Evolutionary conservation across 2,329 filamentous ascomycete genomes (phyloP), one percentile per base, ranked within the genome.

Genomic region (Colletotrichum noveboracense): DNA sequence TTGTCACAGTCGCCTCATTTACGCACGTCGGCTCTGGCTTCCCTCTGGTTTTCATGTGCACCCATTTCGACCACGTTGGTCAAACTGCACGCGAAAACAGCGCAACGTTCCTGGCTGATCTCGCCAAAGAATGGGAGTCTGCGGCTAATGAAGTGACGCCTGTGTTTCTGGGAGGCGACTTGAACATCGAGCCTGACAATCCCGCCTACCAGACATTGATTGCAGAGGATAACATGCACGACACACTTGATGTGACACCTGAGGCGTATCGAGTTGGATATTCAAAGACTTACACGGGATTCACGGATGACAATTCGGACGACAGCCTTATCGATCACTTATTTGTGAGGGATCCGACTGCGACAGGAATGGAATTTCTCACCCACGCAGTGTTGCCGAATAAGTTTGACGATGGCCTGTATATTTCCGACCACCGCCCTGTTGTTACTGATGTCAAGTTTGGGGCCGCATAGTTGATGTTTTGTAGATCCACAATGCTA

Each of bases 61-160:
- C 89, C 7, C 89, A 91, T 78, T 85, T 91, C 18, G 90, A 91
- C 78, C 84, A 91, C 74, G 77, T 83, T 21, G 88, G 89, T 4
- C 76, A 80, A 6, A 78, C 78, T 5, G 83, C 87, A 4, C 83
- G 89, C 7, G 80, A 82, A 79, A 87, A 82, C 78, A 84, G 78
- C 79, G 88, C 77, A 79, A 85, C 81, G 77, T 86, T 79, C 7
- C 80, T 89, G 26, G 80, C 84, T 71, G 32, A 76, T 7, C n/a
- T 84, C 6, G 80, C 83, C 4, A 71, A 78, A 16, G 77, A 79
- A n/a, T 84, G 80, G 82, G 68, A 64, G 18, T 61, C 65, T 10
- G 10, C 38, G 3, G 34, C 52, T 5, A 30, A 26, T 10, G 62
- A 62, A 18, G 66, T 72, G 16, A 78, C 66, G 4, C 80, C 80